phyloP scores from a whole-genome alignment of 192 early-diverging fungal species.

The Mortierella claussenii region DNA sequence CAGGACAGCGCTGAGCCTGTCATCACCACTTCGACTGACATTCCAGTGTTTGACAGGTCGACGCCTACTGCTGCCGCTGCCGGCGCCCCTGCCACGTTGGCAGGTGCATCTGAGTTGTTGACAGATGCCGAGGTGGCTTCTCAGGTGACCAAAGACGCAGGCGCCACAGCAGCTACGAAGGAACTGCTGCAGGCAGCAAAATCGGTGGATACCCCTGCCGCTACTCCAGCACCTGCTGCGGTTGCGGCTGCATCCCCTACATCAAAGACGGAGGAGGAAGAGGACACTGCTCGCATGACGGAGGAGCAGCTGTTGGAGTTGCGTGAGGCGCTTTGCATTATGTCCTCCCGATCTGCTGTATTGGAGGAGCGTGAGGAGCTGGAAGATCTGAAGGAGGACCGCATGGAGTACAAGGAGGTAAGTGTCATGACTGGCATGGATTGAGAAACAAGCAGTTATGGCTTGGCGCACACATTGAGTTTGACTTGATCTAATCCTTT shows the following conservation, averaged over 20 bases:
- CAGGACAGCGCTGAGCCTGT: conserved; percentile 14
- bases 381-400: conserved; percentile 69
- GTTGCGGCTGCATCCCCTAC: conserved; percentile 23
- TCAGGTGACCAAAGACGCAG: conserved; percentile 24
- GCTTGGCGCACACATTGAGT: neutral
- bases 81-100: conserved; percentile 34
- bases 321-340: conserved; percentile 65
- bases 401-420: conserved; percentile 73
- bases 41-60: conserved; percentile 19
- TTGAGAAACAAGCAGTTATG: neutral
- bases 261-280: conserved; percentile 24
- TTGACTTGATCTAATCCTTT: neutral
- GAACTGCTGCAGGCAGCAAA: conserved; percentile 23
- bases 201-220: neutral
- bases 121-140: conserved; percentile 48
- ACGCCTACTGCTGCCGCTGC: conserved; percentile 28
- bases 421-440: too few relatives aligned
- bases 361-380: conserved; percentile 71
- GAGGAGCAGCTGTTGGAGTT: conserved; percentile 67
- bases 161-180: conserved; percentile 18
- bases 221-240: conserved; percentile 15
- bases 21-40: neutral
- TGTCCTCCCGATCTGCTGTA: conserved; percentile 66
- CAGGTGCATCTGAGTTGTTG: conserved; percentile 31
- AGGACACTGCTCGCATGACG: conserved; percentile 61